Conservation (phyloP, 495 filamentous ascomycete species). For the Neurospora sp. region DNA sequence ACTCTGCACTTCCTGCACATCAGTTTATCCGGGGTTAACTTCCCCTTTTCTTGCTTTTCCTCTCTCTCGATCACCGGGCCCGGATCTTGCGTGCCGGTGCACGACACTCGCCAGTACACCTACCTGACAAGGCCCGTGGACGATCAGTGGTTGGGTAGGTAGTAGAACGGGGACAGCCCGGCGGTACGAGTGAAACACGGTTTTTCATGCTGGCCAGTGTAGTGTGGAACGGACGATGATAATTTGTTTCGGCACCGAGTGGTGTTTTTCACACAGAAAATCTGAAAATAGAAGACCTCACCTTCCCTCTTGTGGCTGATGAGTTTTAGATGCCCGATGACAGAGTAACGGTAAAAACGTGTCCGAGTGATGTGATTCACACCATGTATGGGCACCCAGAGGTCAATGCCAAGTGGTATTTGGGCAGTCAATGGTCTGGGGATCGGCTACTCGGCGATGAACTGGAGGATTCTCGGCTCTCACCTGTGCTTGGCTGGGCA, state of each 20-base stretch:
- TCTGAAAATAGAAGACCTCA: background rate
- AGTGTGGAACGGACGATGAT: background rate
- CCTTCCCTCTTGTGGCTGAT: background rate
- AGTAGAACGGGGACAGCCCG: background rate
- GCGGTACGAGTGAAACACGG: background rate
- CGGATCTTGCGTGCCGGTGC: background rate
- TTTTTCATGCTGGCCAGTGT: background rate
- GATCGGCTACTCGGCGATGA: background rate
- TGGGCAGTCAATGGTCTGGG: background rate
- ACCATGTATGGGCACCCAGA: background rate
- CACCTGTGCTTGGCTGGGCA: background rate
- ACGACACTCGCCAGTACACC: background rate
- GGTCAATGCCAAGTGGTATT: background rate
- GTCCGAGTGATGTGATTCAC: background rate
- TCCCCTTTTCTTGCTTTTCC: background rate
- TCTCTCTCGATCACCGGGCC: background rate
- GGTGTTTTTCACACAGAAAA: background rate
- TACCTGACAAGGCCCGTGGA: background rate
- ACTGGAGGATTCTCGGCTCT: background rate
- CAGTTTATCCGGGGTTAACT: background rate
- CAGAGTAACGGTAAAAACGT: background rate
- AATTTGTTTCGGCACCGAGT: background rate
- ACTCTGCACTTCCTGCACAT: background rate
- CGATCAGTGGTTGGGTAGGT: background rate
- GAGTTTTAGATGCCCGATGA: background rate